phyloP scores from a whole-genome alignment of 2,329 filamentous ascomycete genomes.

The Colletotrichum australisinense region DNA sequence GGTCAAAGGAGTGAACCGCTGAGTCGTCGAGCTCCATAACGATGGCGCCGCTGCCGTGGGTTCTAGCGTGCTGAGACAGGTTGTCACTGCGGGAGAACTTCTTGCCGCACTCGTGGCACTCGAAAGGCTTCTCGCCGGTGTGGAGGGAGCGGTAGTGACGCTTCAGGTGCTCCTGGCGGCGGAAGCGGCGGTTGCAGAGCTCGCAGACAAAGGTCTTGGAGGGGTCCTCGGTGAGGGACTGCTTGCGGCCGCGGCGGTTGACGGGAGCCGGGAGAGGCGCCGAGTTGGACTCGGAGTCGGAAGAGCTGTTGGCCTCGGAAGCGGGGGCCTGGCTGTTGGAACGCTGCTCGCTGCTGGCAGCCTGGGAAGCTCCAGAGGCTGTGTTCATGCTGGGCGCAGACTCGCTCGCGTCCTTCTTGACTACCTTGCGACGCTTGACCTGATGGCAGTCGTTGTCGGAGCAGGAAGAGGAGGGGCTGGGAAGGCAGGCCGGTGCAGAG shows the following conservation, averaged over 20 bases:
- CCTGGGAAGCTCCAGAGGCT: constrained; percentile 49
- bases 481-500: constrained; percentile 70
- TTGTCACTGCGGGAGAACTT: constrained; percentile 99
- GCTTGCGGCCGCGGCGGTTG: constrained; percentile 96
- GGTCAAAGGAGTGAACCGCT: constrained; percentile 60
- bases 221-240: constrained; percentile 96
- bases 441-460: constrained; percentile 61
- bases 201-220: constrained; percentile 99
- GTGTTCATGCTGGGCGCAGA: constrained; percentile 56
- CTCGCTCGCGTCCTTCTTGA: constrained; percentile 56
- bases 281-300: constrained; percentile 57
- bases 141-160: constrained; percentile 98
- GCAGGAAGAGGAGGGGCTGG: constrained; percentile 70
- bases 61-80: constrained; percentile 93
- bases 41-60: constrained; percentile 89
- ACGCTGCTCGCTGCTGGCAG: constrained; percentile 49
- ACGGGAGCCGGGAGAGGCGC: constrained; percentile 67
- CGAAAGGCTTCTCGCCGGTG: constrained; percentile 98
- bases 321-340: constrained; percentile 45
- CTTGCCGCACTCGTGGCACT: constrained; percentile 98
- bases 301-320: constrained; percentile 48
- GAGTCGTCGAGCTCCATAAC: constrained; percentile 88
- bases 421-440: constrained; percentile 66
- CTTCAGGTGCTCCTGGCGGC: constrained; percentile 98
- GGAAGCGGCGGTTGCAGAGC: constrained; percentile 95